Base-by-base conservation (phyloP, 345 rosid genomes). In the Syzygium oleosum region DNA sequence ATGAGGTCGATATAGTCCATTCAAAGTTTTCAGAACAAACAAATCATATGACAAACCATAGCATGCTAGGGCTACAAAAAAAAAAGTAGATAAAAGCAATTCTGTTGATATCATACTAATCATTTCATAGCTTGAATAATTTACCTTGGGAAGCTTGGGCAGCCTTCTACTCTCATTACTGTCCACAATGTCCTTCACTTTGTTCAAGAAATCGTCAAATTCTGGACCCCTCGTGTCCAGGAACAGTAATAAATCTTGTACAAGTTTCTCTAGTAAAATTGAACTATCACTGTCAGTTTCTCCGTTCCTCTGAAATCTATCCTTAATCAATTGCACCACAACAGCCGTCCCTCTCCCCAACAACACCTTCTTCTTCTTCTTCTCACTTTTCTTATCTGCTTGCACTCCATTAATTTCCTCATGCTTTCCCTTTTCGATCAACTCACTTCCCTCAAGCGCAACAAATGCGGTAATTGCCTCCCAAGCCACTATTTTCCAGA, bases 81-180 rank as follows among this genome's bases (percentile, higher is more conserved):
- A 52, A 84, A 13, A 84, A n/a, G 25, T 41, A 16, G 58, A 54
- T 58, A 23, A 11, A 84, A 84, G 56, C 23, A 73, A 51, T 51
- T 51, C 73, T 38, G 43, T 79, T 9, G 38, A 5, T 31, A 52
- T 14, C 46, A 52, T 52, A n/a, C 51, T 51, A 86, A 29, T 29
- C 43, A 84, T 53, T 84, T 7, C 61, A 52, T 15, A 59, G 61
- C 27, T 52, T 38, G 49, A 84, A n/a, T 73, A 78, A 21, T 41
- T 86, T 92, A 98, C 99, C 98, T 98, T 94, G 5, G 97, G 96
- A 89, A 95, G 93, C 95, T 98, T 98, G n/a, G 99, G 99, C 54
- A 95, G 95, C 91, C 99, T 94, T 89, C 98, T 93, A 88, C 94
- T 94, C 90, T 96, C 98, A 89, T 96, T 98, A 89, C 97, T 98